These are phyloP conservation scores for Alternaria ventricosa DNA, from an alignment of 2,329 filamentous ascomycete species.

Conservation along the genomic window DNA sequence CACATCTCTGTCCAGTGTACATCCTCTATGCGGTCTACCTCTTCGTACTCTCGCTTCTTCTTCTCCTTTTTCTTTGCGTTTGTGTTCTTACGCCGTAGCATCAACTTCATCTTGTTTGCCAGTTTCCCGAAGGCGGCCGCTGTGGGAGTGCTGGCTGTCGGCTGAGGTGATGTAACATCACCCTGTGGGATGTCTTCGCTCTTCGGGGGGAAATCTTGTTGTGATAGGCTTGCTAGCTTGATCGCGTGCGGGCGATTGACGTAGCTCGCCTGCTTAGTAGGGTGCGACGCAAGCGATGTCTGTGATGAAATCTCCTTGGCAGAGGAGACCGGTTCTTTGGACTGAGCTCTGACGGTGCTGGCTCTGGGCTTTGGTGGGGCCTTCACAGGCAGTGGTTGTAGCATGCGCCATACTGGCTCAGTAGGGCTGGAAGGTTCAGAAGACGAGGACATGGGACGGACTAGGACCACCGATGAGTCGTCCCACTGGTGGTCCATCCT, in stretches of 20 bases:
- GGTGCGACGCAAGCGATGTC: conserved; percentile 21
- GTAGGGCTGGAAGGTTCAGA: conserved; percentile 34
- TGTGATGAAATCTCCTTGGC: conserved; percentile 10
- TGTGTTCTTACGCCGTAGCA: conserved; percentile 34
- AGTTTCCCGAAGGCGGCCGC: conserved; percentile 36
- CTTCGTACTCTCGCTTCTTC: conserved; percentile 28
- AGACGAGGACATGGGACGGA: conserved; percentile 38
- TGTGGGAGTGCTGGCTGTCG: conserved; percentile 16
- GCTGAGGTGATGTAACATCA: conserved; percentile 15
- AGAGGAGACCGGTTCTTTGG: conserved; percentile 13
- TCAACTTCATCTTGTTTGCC: conserved; percentile 39
- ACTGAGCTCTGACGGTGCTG: background rate
- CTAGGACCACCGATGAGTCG: conserved; percentile 33
- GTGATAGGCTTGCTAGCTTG: conserved; percentile 12
- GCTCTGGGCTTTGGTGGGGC: conserved; percentile 10
- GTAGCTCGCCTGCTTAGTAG: conserved; percentile 15
- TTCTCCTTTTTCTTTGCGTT: conserved; percentile 36
- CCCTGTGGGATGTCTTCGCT: conserved; percentile 20
- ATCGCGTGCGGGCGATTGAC: conserved; percentile 5
- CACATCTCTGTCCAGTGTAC: conserved; percentile 49
- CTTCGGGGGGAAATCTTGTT: conserved; percentile 22
- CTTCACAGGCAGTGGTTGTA: conserved; percentile 29
- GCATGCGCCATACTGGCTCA: conserved; percentile 45
- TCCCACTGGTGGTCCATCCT: conserved; percentile 36
- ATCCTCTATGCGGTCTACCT: conserved; percentile 41